Conservation (phyloP, 805 yeast genomes). For the Saccharomycopsis oosterbeekiorum region DNA sequence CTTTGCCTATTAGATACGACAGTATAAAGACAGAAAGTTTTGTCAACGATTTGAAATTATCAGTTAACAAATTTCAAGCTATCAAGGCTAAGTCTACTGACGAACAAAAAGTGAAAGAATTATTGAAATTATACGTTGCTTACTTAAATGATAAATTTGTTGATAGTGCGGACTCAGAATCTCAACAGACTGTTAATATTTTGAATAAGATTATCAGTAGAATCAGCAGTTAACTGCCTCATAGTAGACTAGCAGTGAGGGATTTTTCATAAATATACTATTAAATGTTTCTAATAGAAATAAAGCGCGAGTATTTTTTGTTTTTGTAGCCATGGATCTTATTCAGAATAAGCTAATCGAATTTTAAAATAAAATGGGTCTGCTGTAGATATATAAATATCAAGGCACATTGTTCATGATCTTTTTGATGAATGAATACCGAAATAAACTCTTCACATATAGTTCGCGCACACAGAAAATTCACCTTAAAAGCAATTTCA, state of each 20-base stretch:
- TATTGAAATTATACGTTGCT: conserved; percentile 26
- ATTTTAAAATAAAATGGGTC: no score
- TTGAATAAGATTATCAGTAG: conserved; percentile 27
- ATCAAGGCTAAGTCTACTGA: conserved; percentile 33
- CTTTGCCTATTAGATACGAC: conserved; percentile 55
- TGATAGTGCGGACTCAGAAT: conserved; percentile 12
- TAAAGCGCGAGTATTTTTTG: no score
- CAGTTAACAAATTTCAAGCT: conserved; percentile 63
- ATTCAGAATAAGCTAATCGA: no score
- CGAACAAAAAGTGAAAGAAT: conserved; percentile 24
- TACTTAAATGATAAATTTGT: conserved; percentile 22
- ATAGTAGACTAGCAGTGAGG: not conserved
- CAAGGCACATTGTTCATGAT: no score
- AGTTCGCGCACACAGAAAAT: not conserved
- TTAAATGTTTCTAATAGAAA: not conserved
- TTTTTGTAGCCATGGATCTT: no score
- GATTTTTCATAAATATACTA: not conserved
- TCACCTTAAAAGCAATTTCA: not conserved
- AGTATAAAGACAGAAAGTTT: conserved; percentile 32
- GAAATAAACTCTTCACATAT: not conserved
- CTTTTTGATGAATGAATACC: no score
- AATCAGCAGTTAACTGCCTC: conserved; percentile 1
- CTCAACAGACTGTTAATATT: conserved; percentile 19
- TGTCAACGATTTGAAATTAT: conserved; percentile 51
- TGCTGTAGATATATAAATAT: no score